Conservation (phyloP, 2,329 filamentous ascomycete genomes). For the Cordyceps javanica region DNA sequence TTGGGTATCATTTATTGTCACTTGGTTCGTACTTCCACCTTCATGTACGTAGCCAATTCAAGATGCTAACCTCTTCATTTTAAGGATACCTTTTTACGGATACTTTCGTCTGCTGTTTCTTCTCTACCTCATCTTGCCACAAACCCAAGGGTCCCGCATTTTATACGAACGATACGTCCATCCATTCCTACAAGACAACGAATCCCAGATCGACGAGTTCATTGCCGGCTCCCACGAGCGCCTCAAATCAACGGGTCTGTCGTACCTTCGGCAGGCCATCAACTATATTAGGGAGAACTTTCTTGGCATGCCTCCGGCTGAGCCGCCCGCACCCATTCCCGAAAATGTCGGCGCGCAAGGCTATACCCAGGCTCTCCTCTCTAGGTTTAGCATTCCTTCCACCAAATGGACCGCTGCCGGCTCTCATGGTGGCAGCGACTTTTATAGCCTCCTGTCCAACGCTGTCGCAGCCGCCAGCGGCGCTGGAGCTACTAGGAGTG, state of each 20-base stretch:
- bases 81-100: slow-evolving; percentile 83
- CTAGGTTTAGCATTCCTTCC: slow-evolving; percentile 76
- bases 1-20: slow-evolving; percentile 79
- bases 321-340: slow-evolving; percentile 30
- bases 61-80: background rate
- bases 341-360: slow-evolving; percentile 41
- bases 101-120: slow-evolving; percentile 84
- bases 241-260: slow-evolving; percentile 67
- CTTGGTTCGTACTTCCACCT: slow-evolving; percentile 50
- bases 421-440: slow-evolving; percentile 50
- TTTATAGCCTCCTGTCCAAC: slow-evolving; percentile 71
- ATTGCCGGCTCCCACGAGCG: slow-evolving; percentile 77
- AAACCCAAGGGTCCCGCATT: slow-evolving; percentile 85
- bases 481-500: slow-evolving; percentile 29
- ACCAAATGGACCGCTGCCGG: slow-evolving; percentile 49
- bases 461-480: slow-evolving; percentile 61
- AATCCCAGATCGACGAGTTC: slow-evolving; percentile 81
- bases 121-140: slow-evolving; percentile 92
- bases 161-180: slow-evolving; percentile 82
- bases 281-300: slow-evolving; percentile 69
- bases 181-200: slow-evolving; percentile 83
- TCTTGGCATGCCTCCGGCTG: slow-evolving; percentile 64
- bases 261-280: slow-evolving; percentile 66
- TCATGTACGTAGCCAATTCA: background rate
- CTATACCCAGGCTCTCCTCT: slow-evolving; percentile 78